phyloP scores from a whole-genome alignment of 306 rosid species.

The Pterocarpus santalinus region DNA sequence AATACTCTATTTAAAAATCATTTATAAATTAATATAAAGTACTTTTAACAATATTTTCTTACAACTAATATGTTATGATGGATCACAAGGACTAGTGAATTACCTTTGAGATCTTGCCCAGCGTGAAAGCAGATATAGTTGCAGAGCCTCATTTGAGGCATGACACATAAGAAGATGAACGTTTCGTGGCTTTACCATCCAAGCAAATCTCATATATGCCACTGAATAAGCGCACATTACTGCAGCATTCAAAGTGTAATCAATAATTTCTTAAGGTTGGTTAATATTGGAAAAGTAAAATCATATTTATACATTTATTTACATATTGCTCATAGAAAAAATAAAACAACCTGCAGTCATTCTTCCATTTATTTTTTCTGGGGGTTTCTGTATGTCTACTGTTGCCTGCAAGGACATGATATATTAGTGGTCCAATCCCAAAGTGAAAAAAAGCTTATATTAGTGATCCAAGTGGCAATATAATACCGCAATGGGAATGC shows the following conservation, averaged over 20 bases:
- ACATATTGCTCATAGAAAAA: not conserved
- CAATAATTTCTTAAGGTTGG: not conserved
- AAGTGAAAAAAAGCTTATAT: not conserved
- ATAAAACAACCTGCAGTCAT: not conserved
- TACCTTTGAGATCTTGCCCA: slow-evolving; percentile 26
- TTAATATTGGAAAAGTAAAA: not conserved
- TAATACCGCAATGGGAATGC: slow-evolving; percentile 6
- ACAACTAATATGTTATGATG: too few relatives aligned
- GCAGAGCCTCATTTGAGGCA: slow-evolving; percentile 58
- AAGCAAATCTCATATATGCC: slow-evolving; percentile 58
- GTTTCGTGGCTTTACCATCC: slow-evolving; percentile 61
- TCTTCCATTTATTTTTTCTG: slow-evolving; percentile 17
- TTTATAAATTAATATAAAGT: too few relatives aligned
- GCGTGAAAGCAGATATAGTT: slow-evolving; percentile 59
- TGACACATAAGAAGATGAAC: slow-evolving; percentile 56
- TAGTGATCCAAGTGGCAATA: not conserved
- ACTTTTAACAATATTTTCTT: too few relatives aligned
- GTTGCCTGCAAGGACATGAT: not conserved
- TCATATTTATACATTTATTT: not conserved
- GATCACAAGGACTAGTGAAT: too few relatives aligned
- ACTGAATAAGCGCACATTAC: slow-evolving; percentile 63
- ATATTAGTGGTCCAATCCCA: not conserved
- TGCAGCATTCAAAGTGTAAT: slow-evolving; percentile 21
- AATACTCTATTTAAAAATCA: too few relatives aligned
- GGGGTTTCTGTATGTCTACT: not conserved